Base-by-base conservation (phyloP, 192 early-diverging fungal genomes). In the Lunasporangiospora selenospora region DNA sequence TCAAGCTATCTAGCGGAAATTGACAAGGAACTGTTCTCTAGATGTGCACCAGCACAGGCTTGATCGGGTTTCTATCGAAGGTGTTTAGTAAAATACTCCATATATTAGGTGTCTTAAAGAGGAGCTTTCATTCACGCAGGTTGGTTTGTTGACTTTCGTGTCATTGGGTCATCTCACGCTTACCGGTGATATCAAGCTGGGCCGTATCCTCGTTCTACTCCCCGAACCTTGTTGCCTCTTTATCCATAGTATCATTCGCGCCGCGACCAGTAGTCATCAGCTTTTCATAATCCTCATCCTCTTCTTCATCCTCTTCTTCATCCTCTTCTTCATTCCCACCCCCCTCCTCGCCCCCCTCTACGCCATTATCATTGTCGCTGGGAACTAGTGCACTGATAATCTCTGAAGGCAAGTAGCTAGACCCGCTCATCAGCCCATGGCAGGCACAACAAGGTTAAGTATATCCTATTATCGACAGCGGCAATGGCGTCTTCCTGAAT, bases 41-140 rank as follows among this genome's bases (percentile, higher is more conserved):
- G 69, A 51, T 15, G 69, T 60, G 29, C 69, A 63, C 69, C 69
- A 73, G 19, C 69, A 73, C 16, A 62, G 40, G 27, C 46, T 73
- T 1, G 69, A 73, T 39, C 69, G 45, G n/a, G 69, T 73, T 63
- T 73, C 69, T 73, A 58, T 37, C n/a, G n/a, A n/a, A n/a, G n/a
- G n/a, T n/a, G n/a, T n/a, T n/a, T n/a, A n/a, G n/a, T n/a, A n/a
- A n/a, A n/a, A n/a, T n/a, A n/a, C n/a, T n/a, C n/a, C n/a, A n/a
- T n/a, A n/a, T n/a, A n/a, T n/a, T n/a, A n/a, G n/a, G n/a, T 13
- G 16, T 8, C 12, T 7, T 19, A 12, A 15, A 37, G 18, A 16
- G 18, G 26, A 32, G 12, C 39, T 1, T 26, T 6, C 3, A 23
- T 34, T 4, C 12, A 42, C 11, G n/a, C 16, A 55, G 36, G 31